Evolutionary conservation across 2,329 filamentous ascomycete species (phyloP), one percentile per base, ranked within the genome.

Genomic region (Scedosporium apiospermum): DNA sequence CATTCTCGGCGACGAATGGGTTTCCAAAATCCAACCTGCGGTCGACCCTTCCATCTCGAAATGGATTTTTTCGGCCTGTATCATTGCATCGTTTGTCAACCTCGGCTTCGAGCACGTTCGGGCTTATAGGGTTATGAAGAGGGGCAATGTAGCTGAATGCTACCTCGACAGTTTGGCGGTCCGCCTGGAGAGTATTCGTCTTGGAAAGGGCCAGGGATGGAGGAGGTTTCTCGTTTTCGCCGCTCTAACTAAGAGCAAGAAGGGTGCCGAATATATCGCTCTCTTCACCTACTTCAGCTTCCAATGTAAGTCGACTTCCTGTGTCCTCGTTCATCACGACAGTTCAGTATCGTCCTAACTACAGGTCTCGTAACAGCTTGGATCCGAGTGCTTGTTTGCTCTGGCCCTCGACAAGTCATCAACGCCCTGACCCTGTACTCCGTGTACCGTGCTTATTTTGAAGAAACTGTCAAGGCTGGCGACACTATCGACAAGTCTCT

Each of bases 31-130:
- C 68, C 77, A 91, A 68, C 92, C 92, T 1, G 82, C 84, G 49
- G 88, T 98, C 66, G 83, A 87, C 3, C 86, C 96, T 70, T 78
- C 85, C 58, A 83, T 93, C 62, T 89, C 91, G 12, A 96, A 95
- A 77, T 97, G 93, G 92, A 93, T 99, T 72, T 99, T 98, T 73
- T 89, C 91, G 30, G 84, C 86, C 63, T 96, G 93, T 73, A 98
- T 99, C 71, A 88, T 98, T 66, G 80, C 95, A 42, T 98, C 93
- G 9, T 93, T 93, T 73, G 78, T 91, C 66, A 90, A 98, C 67
- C 82, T 96, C 30, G 80, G 77, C 16, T 95, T 89, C 69, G 90
- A 96, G 74, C 91, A 90, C 77, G 71, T 96, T 58, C 85, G 89
- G 62, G 92, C 93, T 27, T 77, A 88, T 65, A 86, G 88, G 57